phyloP scores from a whole-genome alignment of 768 basidiomycete species.

The Mycena crocata region DNA sequence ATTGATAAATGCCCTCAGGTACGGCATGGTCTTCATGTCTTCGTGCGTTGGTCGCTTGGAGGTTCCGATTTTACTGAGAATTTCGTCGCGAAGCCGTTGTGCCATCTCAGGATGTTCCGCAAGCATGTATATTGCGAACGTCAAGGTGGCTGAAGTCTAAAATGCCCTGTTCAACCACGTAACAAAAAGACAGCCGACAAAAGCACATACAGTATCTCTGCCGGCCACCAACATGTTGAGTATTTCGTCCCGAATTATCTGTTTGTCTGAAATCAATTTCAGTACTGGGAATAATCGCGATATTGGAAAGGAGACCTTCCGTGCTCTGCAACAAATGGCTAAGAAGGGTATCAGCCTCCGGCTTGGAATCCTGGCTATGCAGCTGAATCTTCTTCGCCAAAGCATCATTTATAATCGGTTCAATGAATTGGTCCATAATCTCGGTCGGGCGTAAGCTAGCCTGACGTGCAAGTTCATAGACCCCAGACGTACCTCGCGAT shows the following conservation, averaged over 20 bases:
- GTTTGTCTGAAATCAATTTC: conserved; percentile 26
- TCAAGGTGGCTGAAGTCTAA: conserved; percentile 49
- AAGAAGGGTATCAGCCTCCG: conserved; percentile 51
- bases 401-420: conserved; percentile 58
- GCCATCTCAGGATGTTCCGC: conserved; percentile 51
- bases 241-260: conserved; percentile 34
- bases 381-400: conserved; percentile 48
- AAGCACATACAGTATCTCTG: conserved; percentile 13
- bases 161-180: too few species aligned
- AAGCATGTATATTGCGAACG: conserved; percentile 51
- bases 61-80: conserved; percentile 45
- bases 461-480: too few species aligned
- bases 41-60: conserved; percentile 48
- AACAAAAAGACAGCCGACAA: neutral
- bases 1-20: conserved; percentile 52
- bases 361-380: conserved; percentile 7
- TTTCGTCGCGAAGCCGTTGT: conserved; percentile 47
- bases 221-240: conserved; percentile 39
- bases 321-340: conserved; percentile 53
- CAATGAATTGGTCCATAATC: conserved; percentile 57
- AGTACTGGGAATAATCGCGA: neutral
- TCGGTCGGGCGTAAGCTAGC: too few species aligned
- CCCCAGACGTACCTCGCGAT: too few species aligned
- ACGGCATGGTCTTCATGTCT: conserved; percentile 53
- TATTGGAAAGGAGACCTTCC: neutral